Evolutionary conservation across 2,329 filamentous ascomycete species (phyloP).

Genomic region (Pestalotiopsis sp.): DNA sequence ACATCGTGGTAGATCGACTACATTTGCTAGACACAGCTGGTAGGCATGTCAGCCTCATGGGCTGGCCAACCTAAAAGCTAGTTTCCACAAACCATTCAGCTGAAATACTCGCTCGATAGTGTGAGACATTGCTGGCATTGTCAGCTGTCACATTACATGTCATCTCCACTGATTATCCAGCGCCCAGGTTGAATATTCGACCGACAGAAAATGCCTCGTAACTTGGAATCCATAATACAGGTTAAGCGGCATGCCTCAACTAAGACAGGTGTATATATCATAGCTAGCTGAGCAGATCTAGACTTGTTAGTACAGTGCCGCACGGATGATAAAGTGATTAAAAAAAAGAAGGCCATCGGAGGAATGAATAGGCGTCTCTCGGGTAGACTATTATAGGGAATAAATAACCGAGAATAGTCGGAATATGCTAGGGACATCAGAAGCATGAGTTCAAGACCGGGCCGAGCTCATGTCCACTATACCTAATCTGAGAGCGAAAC

Average conservation of each 20-base stretch:
- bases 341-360: too few species aligned
- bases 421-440: not conserved
- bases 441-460: not conserved
- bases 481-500: not conserved
- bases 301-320: too few species aligned
- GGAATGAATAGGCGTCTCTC: too few species aligned
- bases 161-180: not conserved
- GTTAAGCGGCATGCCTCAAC: too few species aligned
- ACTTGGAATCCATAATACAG: too few species aligned
- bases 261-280: too few species aligned
- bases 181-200: not conserved
- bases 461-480: not conserved
- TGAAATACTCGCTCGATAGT: not conserved
- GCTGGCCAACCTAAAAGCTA: not conserved
- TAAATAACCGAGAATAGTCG: not conserved
- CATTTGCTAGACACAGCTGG: too few species aligned
- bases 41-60: too few species aligned
- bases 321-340: too few species aligned
- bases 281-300: too few species aligned
- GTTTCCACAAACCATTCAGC: not conserved
- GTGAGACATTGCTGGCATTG: not conserved
- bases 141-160: not conserved
- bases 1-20: too few species aligned
- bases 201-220: not conserved
- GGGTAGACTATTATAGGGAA: not conserved